Conservation (phyloP, 495 filamentous ascomycete genomes). For the Lasiosphaeria miniovina region DNA sequence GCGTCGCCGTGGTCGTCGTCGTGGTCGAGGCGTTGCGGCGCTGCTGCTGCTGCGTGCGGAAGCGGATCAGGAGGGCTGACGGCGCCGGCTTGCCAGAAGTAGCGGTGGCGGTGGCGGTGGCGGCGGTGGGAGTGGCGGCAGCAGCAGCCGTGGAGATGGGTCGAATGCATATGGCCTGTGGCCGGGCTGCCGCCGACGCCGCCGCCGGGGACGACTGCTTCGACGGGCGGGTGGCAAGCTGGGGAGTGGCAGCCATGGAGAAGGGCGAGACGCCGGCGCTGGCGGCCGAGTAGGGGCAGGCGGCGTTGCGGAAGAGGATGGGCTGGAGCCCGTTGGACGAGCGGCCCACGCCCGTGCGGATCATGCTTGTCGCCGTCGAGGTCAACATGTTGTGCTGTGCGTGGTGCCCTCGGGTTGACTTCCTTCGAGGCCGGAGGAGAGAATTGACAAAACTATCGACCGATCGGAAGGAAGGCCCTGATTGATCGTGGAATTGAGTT, state of each 20-base stretch:
- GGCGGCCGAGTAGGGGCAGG: slow-evolving; percentile 29
- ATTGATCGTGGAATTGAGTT: too few relatives aligned
- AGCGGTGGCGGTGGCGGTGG: too few relatives aligned
- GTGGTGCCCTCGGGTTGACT: not conserved
- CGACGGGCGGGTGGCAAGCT: slow-evolving; percentile 10
- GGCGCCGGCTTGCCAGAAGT: slow-evolving; percentile 6
- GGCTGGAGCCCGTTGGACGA: slow-evolving; percentile 25
- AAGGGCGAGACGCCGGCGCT: slow-evolving; percentile 18
- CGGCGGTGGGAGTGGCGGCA: slow-evolving; percentile 9
- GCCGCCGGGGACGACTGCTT: slow-evolving; percentile 3
- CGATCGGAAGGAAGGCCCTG: too few relatives aligned
- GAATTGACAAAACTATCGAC: too few relatives aligned
- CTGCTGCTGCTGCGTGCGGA: slow-evolving; percentile 6
- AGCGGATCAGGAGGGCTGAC: slow-evolving; percentile 13
- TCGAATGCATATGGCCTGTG: slow-evolving; percentile 10
- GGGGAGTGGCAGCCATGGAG: slow-evolving; percentile 11
- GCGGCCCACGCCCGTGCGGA: slow-evolving; percentile 30
- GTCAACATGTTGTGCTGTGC: slow-evolving; percentile 22
- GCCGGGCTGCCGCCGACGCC: not conserved
- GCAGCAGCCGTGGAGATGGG: slow-evolving; percentile 10
- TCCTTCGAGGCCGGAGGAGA: not conserved
- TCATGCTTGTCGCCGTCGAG: slow-evolving; percentile 32
- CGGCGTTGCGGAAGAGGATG: slow-evolving; percentile 27
- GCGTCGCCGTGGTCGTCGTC: slow-evolving; percentile 8
- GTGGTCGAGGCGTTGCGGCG: slow-evolving; percentile 16